These are phyloP conservation scores for Phytophthora citricola DNA, from an alignment of 352 stramenopile genomes.

Conservation along the genomic window DNA sequence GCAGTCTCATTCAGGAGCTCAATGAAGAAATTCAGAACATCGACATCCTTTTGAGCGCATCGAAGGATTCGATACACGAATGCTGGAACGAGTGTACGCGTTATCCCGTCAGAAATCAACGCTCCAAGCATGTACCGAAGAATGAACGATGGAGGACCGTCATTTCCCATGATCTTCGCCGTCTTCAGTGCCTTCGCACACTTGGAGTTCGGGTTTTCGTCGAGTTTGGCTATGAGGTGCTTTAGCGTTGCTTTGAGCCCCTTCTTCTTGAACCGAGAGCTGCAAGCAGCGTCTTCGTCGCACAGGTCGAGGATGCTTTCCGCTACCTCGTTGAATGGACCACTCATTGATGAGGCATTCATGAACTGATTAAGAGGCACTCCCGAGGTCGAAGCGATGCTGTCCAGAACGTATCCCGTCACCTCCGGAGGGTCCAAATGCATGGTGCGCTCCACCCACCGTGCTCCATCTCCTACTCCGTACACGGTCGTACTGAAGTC, in stretches of 20 bases:
- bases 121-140: slow-evolving; percentile 27
- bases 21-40: slow-evolving; percentile 20
- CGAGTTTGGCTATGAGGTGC: slow-evolving; percentile 8
- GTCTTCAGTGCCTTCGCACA: slow-evolving; percentile 14
- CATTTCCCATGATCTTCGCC: neutral
- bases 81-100: slow-evolving; percentile 34
- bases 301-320: slow-evolving; percentile 31
- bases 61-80: slow-evolving; percentile 40
- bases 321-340: slow-evolving; percentile 17
- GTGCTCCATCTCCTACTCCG: slow-evolving; percentile 46
- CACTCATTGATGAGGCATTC: slow-evolving; percentile 35
- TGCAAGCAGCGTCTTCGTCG: slow-evolving; percentile 19
- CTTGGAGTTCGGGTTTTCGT: slow-evolving; percentile 20
- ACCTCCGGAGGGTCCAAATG: slow-evolving; percentile 46
- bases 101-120: slow-evolving; percentile 16
- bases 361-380: slow-evolving; percentile 19
- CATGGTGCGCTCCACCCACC: slow-evolving; percentile 50
- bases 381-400: slow-evolving; percentile 41
- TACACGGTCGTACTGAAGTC: slow-evolving; percentile 35
- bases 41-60: slow-evolving; percentile 30
- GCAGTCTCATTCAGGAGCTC: neutral
- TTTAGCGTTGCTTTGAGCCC: slow-evolving; percentile 7
- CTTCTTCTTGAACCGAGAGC: slow-evolving; percentile 17
- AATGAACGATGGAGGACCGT: slow-evolving; percentile 21
- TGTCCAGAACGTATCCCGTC: slow-evolving; percentile 52